phyloP scores from a whole-genome alignment of 352 stramenopile species.

The Globisporangium echinulatum region DNA sequence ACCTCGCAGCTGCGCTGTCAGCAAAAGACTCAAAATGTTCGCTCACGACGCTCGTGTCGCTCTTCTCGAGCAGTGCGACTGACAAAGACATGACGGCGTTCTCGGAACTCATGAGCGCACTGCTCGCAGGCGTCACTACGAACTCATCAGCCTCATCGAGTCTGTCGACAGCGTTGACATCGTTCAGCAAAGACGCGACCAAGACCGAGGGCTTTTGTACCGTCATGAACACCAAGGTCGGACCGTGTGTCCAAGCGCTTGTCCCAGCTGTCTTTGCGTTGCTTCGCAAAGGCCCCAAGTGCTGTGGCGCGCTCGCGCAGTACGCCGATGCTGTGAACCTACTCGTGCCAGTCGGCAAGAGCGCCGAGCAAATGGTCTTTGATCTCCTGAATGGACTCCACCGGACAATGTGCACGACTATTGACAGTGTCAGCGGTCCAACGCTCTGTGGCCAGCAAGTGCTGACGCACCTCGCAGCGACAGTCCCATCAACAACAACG shows the following conservation, averaged over 20 bases:
- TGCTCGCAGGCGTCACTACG: slow-evolving; percentile 25
- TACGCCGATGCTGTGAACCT: slow-evolving; percentile 44
- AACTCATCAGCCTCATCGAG: slow-evolving; percentile 9
- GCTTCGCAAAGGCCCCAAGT: slow-evolving; percentile 37
- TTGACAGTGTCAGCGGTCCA: slow-evolving; percentile 7
- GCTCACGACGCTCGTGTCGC: slow-evolving; percentile 37
- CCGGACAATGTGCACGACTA: slow-evolving; percentile 38
- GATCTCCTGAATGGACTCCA: slow-evolving; percentile 51
- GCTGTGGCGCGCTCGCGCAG: slow-evolving; percentile 36
- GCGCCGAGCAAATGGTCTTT: slow-evolving; percentile 31
- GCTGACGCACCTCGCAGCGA: slow-evolving; percentile 27
- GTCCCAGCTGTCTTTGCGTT: slow-evolving; percentile 34
- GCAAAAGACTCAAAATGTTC: slow-evolving; percentile 30
- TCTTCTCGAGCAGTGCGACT: slow-evolving; percentile 21
- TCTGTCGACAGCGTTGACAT: slow-evolving; percentile 22
- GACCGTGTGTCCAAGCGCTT: slow-evolving; percentile 35
- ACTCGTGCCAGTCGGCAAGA: slow-evolving; percentile 38
- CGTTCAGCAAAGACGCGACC: slow-evolving; percentile 32
- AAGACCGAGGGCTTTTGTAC: slow-evolving; percentile 43
- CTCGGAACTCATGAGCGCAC: slow-evolving; percentile 28
- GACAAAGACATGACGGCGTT: slow-evolving; percentile 29
- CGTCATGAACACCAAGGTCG: slow-evolving; percentile 47
- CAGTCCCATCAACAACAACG: slow-evolving; percentile 20
- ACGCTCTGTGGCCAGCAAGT: slow-evolving; percentile 36
- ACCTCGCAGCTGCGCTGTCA: slow-evolving; percentile 30